Conservation (phyloP, 192 early-diverging fungal genomes). For the Podila verticillata region DNA sequence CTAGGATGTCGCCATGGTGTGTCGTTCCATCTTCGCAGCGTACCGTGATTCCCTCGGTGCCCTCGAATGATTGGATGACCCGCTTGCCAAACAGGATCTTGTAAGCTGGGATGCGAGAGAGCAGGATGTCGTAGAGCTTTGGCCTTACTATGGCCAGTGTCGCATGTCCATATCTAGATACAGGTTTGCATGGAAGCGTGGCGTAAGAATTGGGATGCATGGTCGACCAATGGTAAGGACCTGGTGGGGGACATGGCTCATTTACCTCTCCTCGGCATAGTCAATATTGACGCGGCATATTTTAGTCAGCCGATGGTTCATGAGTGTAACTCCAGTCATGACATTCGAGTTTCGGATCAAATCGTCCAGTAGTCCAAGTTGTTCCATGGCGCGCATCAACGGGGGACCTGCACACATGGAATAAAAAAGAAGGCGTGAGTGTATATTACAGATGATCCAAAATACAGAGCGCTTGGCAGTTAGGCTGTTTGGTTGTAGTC, state of each 20-base stretch:
- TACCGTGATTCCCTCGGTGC: constrained; percentile 7
- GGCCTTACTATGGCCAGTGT: constrained; percentile 1
- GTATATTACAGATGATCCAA: no score
- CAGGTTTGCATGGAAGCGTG: background rate
- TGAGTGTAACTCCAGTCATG: constrained; percentile 5
- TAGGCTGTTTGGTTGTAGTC: no score
- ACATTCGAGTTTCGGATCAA: constrained; percentile 3
- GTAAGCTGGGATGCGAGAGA: constrained; percentile 10
- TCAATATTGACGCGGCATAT: background rate
- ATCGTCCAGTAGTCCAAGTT: constrained; percentile 21
- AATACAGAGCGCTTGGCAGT: no score
- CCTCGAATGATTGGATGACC: background rate
- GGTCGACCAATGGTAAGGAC: no score
- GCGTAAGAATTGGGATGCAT: background rate
- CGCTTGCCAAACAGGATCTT: constrained; percentile 10
- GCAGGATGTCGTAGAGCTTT: constrained; percentile 13
- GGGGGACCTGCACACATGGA: background rate
- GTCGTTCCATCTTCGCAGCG: constrained; percentile 8
- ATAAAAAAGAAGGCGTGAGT: background rate
- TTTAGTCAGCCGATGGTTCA: background rate
- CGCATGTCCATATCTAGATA: constrained; percentile 6
- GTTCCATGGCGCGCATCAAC: constrained; percentile 10
- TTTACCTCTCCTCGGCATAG: constrained; percentile 7
- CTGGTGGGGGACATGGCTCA: no score
- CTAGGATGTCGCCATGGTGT: constrained; percentile 2